These are phyloP conservation scores for Caloboletus inedulis DNA, from an alignment of 1,284 basidiomycete species.

Conservation along the genomic window DNA sequence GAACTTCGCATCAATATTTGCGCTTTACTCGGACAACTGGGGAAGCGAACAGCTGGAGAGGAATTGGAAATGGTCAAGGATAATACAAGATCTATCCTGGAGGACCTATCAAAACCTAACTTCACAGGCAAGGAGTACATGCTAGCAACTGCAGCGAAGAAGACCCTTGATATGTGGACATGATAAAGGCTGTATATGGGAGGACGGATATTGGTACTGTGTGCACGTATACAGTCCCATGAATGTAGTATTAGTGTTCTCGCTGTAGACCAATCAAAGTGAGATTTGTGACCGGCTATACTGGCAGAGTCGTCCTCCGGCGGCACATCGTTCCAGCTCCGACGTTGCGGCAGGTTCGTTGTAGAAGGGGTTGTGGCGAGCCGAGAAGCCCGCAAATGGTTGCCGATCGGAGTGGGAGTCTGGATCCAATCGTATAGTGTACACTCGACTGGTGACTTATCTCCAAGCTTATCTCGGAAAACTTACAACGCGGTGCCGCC, in stretches of 20 bases:
- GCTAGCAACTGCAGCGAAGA: slow-evolving; percentile 43
- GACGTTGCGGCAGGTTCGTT: too few species aligned
- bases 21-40: slow-evolving; percentile 62
- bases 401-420: too few species aligned
- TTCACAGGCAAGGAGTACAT: slow-evolving; percentile 43
- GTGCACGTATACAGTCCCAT: background rate
- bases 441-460: too few species aligned
- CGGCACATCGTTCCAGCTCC: too few species aligned
- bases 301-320: slow-evolving; percentile 1
- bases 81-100: slow-evolving; percentile 47
- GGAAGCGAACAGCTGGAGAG: slow-evolving; percentile 47
- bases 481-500: too few species aligned
- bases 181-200: background rate
- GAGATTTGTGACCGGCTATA: slow-evolving; percentile 8
- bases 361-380: too few species aligned
- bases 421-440: too few species aligned
- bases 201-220: background rate
- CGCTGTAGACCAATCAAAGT: background rate
- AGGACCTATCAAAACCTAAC: slow-evolving; percentile 41
- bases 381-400: too few species aligned
- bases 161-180: slow-evolving; percentile 46
- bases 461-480: too few species aligned
- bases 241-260: slow-evolving; percentile 5
- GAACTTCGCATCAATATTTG: slow-evolving; percentile 75
- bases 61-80: slow-evolving; percentile 51